Evolutionary conservation across 306 rosid genomes (phyloP), one percentile per base, ranked within the genome.

Genomic region (Acacia melanoxylon): DNA sequence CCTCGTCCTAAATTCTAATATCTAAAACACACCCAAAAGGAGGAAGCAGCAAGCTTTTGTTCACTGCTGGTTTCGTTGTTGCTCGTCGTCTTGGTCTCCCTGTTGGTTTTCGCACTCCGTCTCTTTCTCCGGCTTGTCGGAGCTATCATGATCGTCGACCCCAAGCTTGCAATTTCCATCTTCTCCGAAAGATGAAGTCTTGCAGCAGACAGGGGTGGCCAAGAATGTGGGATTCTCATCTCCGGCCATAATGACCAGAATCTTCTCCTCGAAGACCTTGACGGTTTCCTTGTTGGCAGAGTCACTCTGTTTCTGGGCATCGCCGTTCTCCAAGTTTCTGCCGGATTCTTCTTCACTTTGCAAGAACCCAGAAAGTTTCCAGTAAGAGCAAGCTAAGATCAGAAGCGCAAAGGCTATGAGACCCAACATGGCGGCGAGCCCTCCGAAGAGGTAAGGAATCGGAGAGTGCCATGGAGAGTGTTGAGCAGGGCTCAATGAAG

Each of bases 231-330:
- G 97, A n/a, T 69, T 89, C 7, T 85, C 61, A 24, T 95, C 89
- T 22, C 98, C 99, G 1, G 99, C 99, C 99, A 95, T 93, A 14
- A 93, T 91, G 40, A 95, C 99, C 75, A 93, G 86, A 77, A 91
- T 22, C 75, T 93, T 93, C 58, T 93, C 96, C 61, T 92, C 93
- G 7, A 84, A 89, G 6, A 90, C 88, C 85, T 84, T 88, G 33
- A 25, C 77, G 0, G 83, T 6, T 17, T 79, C 75, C 41, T 82
- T 83, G 16, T 51, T 44, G 0, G 9, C 78, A 45, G 88, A 80
- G 14, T 84, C 86, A 58, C 75, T 77, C 40, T 58, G 90, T 59
- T 87, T 88, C 69, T 83, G 83, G 5, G 46, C 86, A 5, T 81
- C 83, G 9, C 69, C 87, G 12, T 22, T 80, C 70, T 87, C 98